Evolutionary conservation across 768 basidiomycete species (phyloP), one percentile per base, ranked within the genome.

Genomic region (Basidioascus undulatus): DNA sequence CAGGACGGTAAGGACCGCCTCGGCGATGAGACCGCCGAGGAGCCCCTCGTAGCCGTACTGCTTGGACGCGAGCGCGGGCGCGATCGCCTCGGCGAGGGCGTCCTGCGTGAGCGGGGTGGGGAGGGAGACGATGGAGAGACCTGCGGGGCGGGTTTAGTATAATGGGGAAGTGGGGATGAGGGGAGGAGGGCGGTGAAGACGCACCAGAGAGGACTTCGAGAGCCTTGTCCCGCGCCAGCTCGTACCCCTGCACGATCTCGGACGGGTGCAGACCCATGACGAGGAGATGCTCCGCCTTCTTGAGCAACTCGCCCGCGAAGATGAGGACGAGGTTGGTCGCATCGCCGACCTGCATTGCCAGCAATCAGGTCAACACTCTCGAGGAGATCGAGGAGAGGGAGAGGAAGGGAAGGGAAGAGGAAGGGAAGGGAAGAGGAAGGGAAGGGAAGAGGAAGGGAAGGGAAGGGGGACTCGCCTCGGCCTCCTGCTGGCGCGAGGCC

Each of bases 261-360:
- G 80, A 84, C 4, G 92, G 89, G 58, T 96, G 87, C 24, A 98
- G 67, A 32, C 92, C 92, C 86, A 96, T 89, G 28, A 86, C 66
- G 38, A 98, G 68, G 24, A 98, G 69, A 49, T 76, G 68, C 55
- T 94, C 92, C 1, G 89, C 77, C 50, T 78, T 77, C 60, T 89
- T 92, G 50, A 96, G 65, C 36, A 98, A 65, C 61, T 94, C 89
- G 40, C 92, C 92, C 18, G 80, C 86, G 31, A 98, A 63, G 52
- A 98, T 96, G 55, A 98, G 61, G 35, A 96, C 87, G 53, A 78
- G 67, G 59, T 96, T 98, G 36, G 92, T 94, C 32, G 83, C 73
- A 63, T 96, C 89, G 42, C 92, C 92, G 81, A 92, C 86, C 86
- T 83, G 55, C 11, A 7, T 11, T 11, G 11, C 39, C 11, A 12